These are phyloP conservation scores for Arabidopsis hybrid DNA, from an alignment of 441 rosid genomes.

Conservation along the genomic window DNA sequence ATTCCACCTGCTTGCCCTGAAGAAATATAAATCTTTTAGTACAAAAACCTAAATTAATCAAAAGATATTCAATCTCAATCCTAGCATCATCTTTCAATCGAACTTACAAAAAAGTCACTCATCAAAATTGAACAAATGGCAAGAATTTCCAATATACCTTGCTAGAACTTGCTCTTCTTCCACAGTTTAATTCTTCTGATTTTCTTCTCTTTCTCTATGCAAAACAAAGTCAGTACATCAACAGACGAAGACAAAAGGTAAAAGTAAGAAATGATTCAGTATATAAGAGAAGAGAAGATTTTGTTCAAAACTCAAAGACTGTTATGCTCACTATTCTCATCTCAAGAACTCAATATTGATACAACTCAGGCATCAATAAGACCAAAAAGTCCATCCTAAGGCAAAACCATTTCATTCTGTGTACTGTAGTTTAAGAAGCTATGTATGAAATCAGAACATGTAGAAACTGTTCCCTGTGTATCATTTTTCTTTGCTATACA, in stretches of 20 bases:
- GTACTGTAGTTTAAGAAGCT: slow-evolving; percentile 15
- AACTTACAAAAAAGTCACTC: slow-evolving; percentile 21
- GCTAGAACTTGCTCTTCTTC: slow-evolving; percentile 64
- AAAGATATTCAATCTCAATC: slow-evolving; percentile 47
- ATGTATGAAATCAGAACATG: neutral
- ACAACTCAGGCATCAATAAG: neutral
- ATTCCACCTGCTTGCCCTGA: slow-evolving; percentile 83
- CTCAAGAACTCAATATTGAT: neutral
- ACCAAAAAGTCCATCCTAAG: neutral
- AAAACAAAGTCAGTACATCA: slow-evolving; percentile 36
- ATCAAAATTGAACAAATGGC: neutral
- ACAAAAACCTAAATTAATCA: slow-evolving; percentile 45
- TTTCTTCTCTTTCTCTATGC: slow-evolving; percentile 90
- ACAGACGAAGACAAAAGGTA: too few species aligned
- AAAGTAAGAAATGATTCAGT: slow-evolving; percentile 7
- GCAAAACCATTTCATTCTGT: neutral
- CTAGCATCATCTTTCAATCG: slow-evolving; percentile 32
- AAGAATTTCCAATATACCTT: slow-evolving; percentile 60
- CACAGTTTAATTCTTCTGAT: slow-evolving; percentile 68
- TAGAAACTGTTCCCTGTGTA: neutral
- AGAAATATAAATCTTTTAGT: slow-evolving; percentile 61
- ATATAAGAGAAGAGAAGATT: slow-evolving; percentile 10
- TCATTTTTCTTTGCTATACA: slow-evolving; percentile 8
- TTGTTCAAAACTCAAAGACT: slow-evolving; percentile 14
- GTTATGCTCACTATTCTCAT: slow-evolving; percentile 9